phyloP scores from a whole-genome alignment of 768 basidiomycete species.

The Lentinula lateritia region DNA sequence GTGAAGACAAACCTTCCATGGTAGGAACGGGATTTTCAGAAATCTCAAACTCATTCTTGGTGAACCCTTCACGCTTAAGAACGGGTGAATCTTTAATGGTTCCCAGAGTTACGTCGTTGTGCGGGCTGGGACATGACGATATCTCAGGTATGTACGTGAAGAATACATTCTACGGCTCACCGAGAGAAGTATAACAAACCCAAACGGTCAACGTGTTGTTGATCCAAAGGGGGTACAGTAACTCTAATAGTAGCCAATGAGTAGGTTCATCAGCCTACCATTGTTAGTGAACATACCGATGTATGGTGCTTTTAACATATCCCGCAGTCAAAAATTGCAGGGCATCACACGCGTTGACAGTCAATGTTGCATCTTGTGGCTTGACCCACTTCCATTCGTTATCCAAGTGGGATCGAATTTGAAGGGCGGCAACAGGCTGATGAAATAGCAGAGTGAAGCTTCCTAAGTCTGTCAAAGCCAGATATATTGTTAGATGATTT shows the following conservation, averaged over 20 bases:
- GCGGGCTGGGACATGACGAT: constrained; percentile 24
- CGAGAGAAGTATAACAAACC: constrained; percentile 51
- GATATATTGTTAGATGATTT: background rate
- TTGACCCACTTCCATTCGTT: constrained; percentile 53
- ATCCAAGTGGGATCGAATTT: constrained; percentile 39
- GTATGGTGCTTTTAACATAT: constrained; percentile 38
- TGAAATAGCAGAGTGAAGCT: constrained; percentile 50
- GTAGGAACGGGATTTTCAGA: constrained; percentile 37
- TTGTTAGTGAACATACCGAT: constrained; percentile 39
- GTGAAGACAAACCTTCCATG: constrained; percentile 30
- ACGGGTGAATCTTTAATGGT: constrained; percentile 41
- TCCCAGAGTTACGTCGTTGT: constrained; percentile 37
- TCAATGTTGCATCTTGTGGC: constrained; percentile 40
- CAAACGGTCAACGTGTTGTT: constrained; percentile 45
- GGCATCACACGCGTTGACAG: constrained; percentile 42
- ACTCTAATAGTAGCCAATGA: constrained; percentile 23
- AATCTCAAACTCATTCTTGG: constrained; percentile 42
- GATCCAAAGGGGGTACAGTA: constrained; percentile 44
- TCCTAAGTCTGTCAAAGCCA: constrained; percentile 31
- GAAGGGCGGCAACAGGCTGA: constrained; percentile 49
- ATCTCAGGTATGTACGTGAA: background rate
- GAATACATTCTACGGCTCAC: constrained; percentile 13
- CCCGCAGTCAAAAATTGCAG: constrained; percentile 40
- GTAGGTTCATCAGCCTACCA: background rate
- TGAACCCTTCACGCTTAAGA: constrained; percentile 37